Conservation (phyloP, 2,329 filamentous ascomycete species). For the Pseudonectria foliicola region DNA sequence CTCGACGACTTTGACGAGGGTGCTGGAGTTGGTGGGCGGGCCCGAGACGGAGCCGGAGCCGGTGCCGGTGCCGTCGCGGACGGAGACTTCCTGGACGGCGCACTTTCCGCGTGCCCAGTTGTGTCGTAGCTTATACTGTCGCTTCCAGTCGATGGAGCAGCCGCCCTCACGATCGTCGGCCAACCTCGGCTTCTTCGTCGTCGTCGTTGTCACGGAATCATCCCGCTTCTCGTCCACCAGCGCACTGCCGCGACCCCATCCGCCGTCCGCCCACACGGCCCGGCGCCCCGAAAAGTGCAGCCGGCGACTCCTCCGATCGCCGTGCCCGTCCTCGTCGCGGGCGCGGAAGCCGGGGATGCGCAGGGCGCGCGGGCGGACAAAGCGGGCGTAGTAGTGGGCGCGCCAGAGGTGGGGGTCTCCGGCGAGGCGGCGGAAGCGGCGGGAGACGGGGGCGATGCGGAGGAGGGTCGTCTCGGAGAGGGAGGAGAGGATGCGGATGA, state of each 20-base stretch:
- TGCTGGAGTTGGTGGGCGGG: conserved; percentile 35
- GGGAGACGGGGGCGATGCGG: conserved; percentile 58
- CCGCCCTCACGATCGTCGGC: conserved; percentile 8
- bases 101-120: conserved; percentile 87
- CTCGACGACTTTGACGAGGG: conserved; percentile 71
- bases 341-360: conserved; percentile 61
- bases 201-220: conserved; percentile 1
- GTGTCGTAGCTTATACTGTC: conserved; percentile 77
- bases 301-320: conserved; percentile 20
- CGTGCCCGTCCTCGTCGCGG: conserved; percentile 20
- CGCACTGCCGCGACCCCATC: conserved; percentile 34
- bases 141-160: conserved; percentile 68
- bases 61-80: conserved; percentile 36
- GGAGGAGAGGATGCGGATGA: conserved; percentile 75
- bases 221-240: conserved; percentile 46
- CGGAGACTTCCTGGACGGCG: conserved; percentile 68
- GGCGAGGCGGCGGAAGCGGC: conserved; percentile 64
- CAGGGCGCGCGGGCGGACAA: conserved; percentile 73
- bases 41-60: too few species aligned
- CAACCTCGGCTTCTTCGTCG: conserved; percentile 2
- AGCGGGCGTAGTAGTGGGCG: conserved; percentile 76
- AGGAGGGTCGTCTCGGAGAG: conserved; percentile 65
- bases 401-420: conserved; percentile 89
- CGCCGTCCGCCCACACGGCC: conserved; percentile 37
- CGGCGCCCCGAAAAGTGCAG: conserved; percentile 39